Evolutionary conservation across 2,329 filamentous ascomycete species (phyloP), one percentile per base, ranked within the genome.

Genomic region (Fusarium caatingaense): DNA sequence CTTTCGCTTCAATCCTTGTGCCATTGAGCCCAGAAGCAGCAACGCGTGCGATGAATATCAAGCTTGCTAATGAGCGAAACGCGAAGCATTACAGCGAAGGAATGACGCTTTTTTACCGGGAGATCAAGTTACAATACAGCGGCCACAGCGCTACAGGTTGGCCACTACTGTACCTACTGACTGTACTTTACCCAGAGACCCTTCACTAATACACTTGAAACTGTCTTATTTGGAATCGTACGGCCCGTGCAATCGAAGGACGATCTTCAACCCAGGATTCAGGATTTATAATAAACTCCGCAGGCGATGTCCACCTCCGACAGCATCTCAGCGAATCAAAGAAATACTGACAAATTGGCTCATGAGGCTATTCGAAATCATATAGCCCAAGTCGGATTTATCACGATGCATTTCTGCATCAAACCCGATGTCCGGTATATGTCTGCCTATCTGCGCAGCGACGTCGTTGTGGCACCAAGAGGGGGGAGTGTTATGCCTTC

Each of bases 221-320:
- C 68, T 53, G 55, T 53, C 51, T 57, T 45, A 61, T 71, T 67
- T 68, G 45, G 58, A 53, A 42, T 53, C 21, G 34, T 40, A 45
- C 60, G 48, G 58, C 47, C 58, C 50, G 28, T 56, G 56, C 54
- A 67, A 58, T 66, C 27, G 34, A 42, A 54, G 48, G 47, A 64
- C 21, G 48, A 66, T 60, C 63, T 49, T 44, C 49, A 60, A 41
- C 25, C 30, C 21, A 21, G n/a, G 9, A 41, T 41, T 51, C 18
- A 53, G 55, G 61, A 54, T 66, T 66, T 62, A 65, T 51, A 56
- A 56, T 60, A 55, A 63, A 63, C 50, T 62, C 71, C 69, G 71
- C 59, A 59, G 42, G 50, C 60, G 49, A 59, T 55, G 56, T 71
- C 71, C 62, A 55, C 50, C 18, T 59, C 63, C 59, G 23, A 25